A percentile compares a stretch with the other conserved stretches of the same genome.
These are phyloP conservation scores for Rhizophora mangle DNA, from an alignment of 345 rosid genomes.

Conservation along the genomic window DNA sequence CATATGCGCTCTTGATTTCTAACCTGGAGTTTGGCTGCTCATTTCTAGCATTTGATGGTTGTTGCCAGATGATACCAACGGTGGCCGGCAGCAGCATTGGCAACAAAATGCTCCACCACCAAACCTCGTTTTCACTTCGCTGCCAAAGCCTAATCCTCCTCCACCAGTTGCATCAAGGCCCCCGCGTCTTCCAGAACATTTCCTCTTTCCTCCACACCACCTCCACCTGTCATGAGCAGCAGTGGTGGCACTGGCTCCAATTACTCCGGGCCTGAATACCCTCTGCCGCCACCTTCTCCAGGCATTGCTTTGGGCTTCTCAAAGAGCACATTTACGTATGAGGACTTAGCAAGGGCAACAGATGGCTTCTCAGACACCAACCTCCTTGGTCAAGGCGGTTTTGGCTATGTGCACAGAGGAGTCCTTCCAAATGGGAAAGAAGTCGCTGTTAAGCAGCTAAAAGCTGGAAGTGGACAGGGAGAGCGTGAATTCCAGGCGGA, in stretches of 20 bases:
- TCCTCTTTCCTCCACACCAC: slow-evolving; percentile 17
- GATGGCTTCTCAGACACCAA: slow-evolving; percentile 63
- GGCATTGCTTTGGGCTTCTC: slow-evolving; percentile 54
- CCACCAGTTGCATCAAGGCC: slow-evolving; percentile 28
- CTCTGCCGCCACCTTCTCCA: slow-evolving; percentile 60
- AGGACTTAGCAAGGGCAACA: slow-evolving; percentile 57
- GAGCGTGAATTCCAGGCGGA: slow-evolving; percentile 69
- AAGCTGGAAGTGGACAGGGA: slow-evolving; percentile 61
- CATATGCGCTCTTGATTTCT: neutral
- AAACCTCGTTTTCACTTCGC: slow-evolving; percentile 20
- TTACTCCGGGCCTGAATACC: slow-evolving; percentile 46
- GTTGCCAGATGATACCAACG: slow-evolving; percentile 38
- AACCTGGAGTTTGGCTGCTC: neutral
- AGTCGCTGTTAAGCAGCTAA: slow-evolving; percentile 64
- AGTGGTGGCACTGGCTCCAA: slow-evolving; percentile 61
- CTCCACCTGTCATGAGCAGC: slow-evolving; percentile 39
- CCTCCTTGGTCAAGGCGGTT: slow-evolving; percentile 69
- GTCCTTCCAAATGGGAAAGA: slow-evolving; percentile 58
- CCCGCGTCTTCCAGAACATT: slow-evolving; percentile 4
- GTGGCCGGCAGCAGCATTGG: slow-evolving; percentile 57
- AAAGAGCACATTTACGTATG: slow-evolving; percentile 51
- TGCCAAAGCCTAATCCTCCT: slow-evolving; percentile 19
- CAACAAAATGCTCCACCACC: slow-evolving; percentile 52
- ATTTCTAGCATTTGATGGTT: slow-evolving; percentile 11
- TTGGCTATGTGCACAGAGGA: slow-evolving; percentile 68